phyloP scores from a whole-genome alignment of 2,329 filamentous ascomycete genomes.

The Colletotrichum sansevieriae region DNA sequence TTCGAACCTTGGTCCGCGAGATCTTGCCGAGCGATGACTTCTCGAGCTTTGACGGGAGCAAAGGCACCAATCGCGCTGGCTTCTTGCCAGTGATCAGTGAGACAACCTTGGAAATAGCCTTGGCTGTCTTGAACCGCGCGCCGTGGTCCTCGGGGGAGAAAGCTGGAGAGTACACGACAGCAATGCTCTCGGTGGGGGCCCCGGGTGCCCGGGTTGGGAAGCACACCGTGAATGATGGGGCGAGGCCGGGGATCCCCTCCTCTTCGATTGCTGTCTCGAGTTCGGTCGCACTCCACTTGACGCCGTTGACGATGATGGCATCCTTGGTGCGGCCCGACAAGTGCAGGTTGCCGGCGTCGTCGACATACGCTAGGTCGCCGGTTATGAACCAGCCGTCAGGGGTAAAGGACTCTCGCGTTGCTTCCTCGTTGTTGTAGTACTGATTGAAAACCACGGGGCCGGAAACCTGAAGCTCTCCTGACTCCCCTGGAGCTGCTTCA shows the following conservation, averaged over 20 bases:
- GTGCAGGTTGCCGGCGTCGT: slow-evolving; percentile 51
- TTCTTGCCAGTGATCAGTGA: slow-evolving; percentile 12
- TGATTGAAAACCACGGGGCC: slow-evolving; percentile 73
- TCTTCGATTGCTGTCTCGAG: slow-evolving; percentile 56
- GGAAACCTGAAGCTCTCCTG: slow-evolving; percentile 71
- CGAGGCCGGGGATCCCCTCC: slow-evolving; percentile 45
- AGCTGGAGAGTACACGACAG: slow-evolving; percentile 54
- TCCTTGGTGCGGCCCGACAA: slow-evolving; percentile 58
- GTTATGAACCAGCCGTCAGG: slow-evolving; percentile 60
- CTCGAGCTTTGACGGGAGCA: slow-evolving; percentile 16
- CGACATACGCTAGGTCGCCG: slow-evolving; percentile 54
- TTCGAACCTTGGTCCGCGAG: slow-evolving; percentile 53
- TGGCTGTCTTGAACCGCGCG: slow-evolving; percentile 44
- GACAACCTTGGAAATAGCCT: slow-evolving; percentile 34
- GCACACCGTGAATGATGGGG: slow-evolving; percentile 50
- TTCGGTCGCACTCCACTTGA: slow-evolving; percentile 55
- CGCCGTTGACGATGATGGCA: slow-evolving; percentile 60
- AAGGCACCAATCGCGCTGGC: slow-evolving; percentile 33
- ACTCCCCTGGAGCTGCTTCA: slow-evolving; percentile 44
- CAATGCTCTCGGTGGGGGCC: slow-evolving; percentile 53
- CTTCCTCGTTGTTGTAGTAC: slow-evolving; percentile 71
- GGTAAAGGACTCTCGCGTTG: slow-evolving; percentile 69
- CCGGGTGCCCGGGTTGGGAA: slow-evolving; percentile 51
- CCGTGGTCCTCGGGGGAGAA: slow-evolving; percentile 45
- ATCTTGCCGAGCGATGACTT: slow-evolving; percentile 49